Conservation (phyloP, 495 filamentous ascomycete species). For the Schizothecium vesticola region DNA sequence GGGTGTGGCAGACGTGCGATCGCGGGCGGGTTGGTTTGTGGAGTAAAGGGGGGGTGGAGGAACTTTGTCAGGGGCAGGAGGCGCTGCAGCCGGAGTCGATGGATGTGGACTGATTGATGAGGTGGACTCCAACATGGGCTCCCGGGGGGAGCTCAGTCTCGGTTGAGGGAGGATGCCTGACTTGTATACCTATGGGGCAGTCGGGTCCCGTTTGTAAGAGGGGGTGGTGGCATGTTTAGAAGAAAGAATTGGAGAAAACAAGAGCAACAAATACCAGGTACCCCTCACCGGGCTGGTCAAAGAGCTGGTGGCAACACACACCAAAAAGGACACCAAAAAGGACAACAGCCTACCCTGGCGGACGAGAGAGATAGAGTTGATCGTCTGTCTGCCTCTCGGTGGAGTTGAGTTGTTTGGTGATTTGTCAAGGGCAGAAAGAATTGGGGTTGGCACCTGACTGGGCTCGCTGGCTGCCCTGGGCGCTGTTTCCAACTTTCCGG, state of each 20-base stretch:
- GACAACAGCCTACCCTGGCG: too few species aligned
- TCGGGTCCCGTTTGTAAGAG: background rate
- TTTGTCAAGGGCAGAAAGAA: background rate
- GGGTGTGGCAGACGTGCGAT: slow-evolving; percentile 68
- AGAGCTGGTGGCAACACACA: background rate
- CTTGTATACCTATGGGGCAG: background rate
- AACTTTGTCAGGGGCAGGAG: background rate
- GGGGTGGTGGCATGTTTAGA: background rate
- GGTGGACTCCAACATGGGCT: background rate
- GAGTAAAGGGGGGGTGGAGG: slow-evolving; percentile 48
- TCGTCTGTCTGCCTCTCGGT: background rate
- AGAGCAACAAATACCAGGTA: background rate
- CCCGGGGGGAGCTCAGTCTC: background rate
- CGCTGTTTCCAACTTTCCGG: too few species aligned
- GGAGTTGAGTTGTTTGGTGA: background rate
- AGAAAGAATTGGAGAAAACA: background rate
- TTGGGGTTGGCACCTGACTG: background rate
- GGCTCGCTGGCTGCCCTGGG: background rate
- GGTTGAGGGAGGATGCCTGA: background rate
- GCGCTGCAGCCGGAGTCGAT: background rate
- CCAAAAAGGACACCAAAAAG: too few species aligned
- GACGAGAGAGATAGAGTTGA: too few species aligned
- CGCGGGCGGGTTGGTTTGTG: slow-evolving; percentile 58
- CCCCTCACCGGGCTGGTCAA: background rate
- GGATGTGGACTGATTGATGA: background rate